A percentile compares a stretch with the other conserved stretches of the same genome.
Evolutionary conservation across 2,329 filamentous ascomycete species (phyloP).

Genomic region (Tolypocladium ovalisporum): DNA sequence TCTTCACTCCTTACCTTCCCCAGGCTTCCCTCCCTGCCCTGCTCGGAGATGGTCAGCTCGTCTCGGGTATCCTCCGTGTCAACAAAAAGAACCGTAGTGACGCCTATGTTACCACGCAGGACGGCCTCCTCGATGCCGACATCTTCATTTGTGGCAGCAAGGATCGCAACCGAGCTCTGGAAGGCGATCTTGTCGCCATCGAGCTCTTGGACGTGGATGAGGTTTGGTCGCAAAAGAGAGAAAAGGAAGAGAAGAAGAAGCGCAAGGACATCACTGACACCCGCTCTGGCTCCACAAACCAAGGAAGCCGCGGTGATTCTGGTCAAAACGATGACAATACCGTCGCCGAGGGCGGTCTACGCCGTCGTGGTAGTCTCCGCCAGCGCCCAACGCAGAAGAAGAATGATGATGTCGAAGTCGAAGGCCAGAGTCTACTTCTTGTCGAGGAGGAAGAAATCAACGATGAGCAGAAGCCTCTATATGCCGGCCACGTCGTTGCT

Average conservation of each 20-base stretch:
- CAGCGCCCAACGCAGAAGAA: constrained; percentile 99
- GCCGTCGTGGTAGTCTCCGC: constrained; percentile 85
- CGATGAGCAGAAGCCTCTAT: constrained; percentile 94
- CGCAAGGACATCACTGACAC: constrained; percentile 97
- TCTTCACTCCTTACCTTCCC: constrained; percentile 95
- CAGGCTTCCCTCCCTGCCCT: constrained; percentile 89
- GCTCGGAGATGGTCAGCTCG: constrained; percentile 82
- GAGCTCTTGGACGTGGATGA: constrained; percentile 97
- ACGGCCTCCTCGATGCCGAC: constrained; percentile 81
- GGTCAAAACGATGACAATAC: constrained; percentile 51
- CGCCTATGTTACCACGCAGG: constrained; percentile 89
- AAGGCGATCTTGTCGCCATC: constrained; percentile 90
- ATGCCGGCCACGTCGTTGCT: constrained; percentile 92
- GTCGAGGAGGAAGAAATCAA: constrained; percentile 99
- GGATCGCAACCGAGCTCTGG: constrained; percentile 90
- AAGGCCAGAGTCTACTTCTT: constrained; percentile 90
- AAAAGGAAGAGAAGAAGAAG: constrained; percentile 99
- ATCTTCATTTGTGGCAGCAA: constrained; percentile 99
- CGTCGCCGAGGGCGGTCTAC: constrained; percentile 70
- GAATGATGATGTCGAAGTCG: constrained; percentile 98
- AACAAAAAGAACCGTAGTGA: constrained; percentile 99
- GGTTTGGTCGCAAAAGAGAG: constrained; percentile 96
- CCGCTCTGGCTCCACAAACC: constrained; percentile 64
- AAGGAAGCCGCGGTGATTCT: constrained; percentile 50
- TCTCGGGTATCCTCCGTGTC: constrained; percentile 90